Percentiles rank a stretch among this genome's conserved stretches.
These are phyloP conservation scores for Chenopodium quinoa DNA, from an alignment of 148 eudicot species.

Conservation along the genomic window DNA sequence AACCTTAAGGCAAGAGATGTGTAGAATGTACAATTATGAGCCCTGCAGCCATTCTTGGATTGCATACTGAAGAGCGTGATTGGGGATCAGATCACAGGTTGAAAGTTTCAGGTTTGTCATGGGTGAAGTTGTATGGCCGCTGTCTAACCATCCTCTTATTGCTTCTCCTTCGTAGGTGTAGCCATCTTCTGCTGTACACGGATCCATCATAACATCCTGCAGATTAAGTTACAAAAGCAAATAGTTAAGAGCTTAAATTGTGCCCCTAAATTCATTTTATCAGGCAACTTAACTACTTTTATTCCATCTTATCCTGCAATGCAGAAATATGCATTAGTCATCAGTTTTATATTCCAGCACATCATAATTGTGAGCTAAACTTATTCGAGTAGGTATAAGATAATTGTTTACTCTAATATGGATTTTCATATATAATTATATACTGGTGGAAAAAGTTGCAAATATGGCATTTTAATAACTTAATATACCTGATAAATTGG, in stretches of 20 bases:
- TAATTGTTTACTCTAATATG: not conserved
- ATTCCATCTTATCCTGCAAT: no score
- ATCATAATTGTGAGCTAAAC: not conserved
- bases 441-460: not conserved
- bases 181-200: constrained; percentile 84
- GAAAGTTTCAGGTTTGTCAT: constrained; percentile 84
- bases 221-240: constrained; percentile 6
- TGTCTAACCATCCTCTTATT: constrained; percentile 73
- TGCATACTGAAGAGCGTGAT: constrained; percentile 69
- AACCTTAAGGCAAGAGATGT: not conserved
- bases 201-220: constrained; percentile 86
- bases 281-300: not conserved
- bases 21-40: constrained; percentile 16
- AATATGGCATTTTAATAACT: not conserved
- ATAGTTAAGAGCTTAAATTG: not conserved
- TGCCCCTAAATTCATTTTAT: not conserved
- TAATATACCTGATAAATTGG: constrained; percentile 74
- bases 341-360: not conserved
- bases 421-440: not conserved
- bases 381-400: not conserved
- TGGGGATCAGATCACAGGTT: constrained; percentile 61
- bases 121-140: constrained; percentile 78
- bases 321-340: no score
- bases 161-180: constrained; percentile 87
- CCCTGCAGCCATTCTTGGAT: constrained; percentile 78